These are phyloP conservation scores for Stentor roeselii DNA, from an alignment of 73 alveolate genomes.

Conservation along the genomic window DNA sequence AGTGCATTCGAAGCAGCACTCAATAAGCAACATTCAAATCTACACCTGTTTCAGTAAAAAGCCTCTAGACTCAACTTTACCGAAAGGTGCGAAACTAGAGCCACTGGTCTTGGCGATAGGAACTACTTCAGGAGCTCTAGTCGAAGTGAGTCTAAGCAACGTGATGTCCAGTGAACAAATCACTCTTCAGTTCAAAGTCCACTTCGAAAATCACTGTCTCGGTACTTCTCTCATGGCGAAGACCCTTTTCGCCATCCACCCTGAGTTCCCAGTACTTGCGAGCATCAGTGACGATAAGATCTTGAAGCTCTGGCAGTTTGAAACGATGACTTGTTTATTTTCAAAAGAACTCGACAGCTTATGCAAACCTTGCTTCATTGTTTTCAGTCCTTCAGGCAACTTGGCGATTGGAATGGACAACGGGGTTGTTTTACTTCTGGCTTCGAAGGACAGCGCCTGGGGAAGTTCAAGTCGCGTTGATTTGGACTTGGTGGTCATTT, in stretches of 20 bases:
- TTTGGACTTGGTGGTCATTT: background rate
- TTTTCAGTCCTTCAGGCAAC: constrained; percentile 68
- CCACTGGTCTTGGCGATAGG: constrained; percentile 2
- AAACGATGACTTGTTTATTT: constrained; percentile 47
- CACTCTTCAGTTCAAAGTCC: background rate
- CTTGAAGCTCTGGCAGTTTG: constrained; percentile 73
- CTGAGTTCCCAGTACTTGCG: constrained; percentile 53
- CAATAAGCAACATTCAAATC: constrained; percentile 46
- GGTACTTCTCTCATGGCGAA: constrained; percentile 29
- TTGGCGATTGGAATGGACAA: constrained; percentile 76
- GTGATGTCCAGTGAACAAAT: background rate
- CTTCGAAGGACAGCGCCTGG: constrained; percentile 30
- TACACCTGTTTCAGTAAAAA: constrained; percentile 51
- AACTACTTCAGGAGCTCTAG: constrained; percentile 1
- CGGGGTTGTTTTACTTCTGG: constrained; percentile 51
- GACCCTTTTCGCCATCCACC: constrained; percentile 44
- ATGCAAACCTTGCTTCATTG: constrained; percentile 65
- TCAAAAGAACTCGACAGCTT: constrained; percentile 69
- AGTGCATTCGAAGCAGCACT: constrained; percentile 46
- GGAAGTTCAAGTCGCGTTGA: background rate
- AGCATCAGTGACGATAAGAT: constrained; percentile 84
- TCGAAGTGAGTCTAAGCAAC: background rate
- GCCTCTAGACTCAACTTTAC: constrained; percentile 31
- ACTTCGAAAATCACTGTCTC: background rate
- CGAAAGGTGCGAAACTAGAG: constrained; percentile 17